Evolutionary conservation across 2,329 filamentous ascomycete species (phyloP).

Genomic region (Verruconis gallopava): DNA sequence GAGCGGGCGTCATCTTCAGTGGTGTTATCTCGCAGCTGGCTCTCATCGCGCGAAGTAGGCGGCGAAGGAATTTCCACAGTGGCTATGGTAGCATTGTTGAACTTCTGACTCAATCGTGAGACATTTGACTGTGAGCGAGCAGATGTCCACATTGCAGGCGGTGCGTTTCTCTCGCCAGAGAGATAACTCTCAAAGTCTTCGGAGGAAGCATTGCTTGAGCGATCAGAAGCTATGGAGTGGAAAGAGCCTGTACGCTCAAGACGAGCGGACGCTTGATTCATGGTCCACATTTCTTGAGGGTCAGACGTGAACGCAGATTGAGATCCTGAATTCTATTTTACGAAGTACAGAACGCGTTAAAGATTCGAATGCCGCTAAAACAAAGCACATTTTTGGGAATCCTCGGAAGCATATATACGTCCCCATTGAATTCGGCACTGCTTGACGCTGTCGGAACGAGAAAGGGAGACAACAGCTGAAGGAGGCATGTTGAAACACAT

Average conservation of each 20-base stretch:
- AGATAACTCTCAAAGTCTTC: conserved; percentile 3
- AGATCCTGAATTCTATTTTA: no score
- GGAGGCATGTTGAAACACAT: no score
- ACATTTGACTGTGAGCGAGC: not conserved
- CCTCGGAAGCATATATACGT: no score
- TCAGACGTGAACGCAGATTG: no score
- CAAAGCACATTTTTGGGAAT: no score
- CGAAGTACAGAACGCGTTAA: no score
- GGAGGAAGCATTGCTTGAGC: not conserved
- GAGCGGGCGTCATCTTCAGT: conserved; percentile 19
- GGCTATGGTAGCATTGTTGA: conserved; percentile 4
- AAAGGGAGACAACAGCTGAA: no score
- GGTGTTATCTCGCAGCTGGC: conserved; percentile 11
- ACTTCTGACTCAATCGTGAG: conserved; percentile 1
- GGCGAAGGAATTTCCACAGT: not conserved
- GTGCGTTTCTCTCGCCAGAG: not conserved
- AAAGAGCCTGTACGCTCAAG: not conserved
- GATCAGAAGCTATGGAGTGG: not conserved
- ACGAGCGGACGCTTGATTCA: not conserved
- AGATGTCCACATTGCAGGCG: not conserved
- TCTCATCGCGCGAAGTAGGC: conserved; percentile 4
- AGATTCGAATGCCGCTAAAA: no score
- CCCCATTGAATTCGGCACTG: no score
- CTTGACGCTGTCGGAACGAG: no score
- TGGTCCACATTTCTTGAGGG: not conserved